Evolutionary conservation across 208 protist genomes (phyloP).

Genomic region (Acanthamoeba triangularis): DNA sequence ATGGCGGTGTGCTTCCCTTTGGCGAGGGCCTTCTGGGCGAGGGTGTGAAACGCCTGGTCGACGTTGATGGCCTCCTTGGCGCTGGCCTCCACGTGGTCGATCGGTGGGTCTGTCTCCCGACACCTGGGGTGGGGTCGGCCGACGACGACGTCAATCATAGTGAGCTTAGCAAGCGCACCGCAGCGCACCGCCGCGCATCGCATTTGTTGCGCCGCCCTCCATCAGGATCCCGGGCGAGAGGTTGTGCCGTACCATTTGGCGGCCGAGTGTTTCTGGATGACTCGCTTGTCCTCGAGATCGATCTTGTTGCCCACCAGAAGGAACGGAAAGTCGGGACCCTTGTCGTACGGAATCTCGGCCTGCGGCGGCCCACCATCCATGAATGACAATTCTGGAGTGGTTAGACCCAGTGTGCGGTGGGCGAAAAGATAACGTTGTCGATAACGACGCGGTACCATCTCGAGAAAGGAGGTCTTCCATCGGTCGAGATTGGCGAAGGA

Average conservation of each 20-base stretch:
- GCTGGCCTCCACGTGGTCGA: slow-evolving; percentile 42
- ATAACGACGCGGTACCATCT: slow-evolving; percentile 9
- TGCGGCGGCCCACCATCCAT: background rate
- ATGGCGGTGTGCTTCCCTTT: background rate
- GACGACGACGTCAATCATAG: too few relatives aligned
- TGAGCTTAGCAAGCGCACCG: too few relatives aligned
- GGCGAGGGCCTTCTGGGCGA: slow-evolving; percentile 22
- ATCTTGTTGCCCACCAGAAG: slow-evolving; percentile 88
- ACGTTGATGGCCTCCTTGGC: slow-evolving; percentile 68
- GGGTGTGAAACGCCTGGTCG: slow-evolving; percentile 25
- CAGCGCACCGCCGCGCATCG: too few relatives aligned
- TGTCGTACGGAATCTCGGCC: slow-evolving; percentile 34
- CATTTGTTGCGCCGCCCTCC: too few relatives aligned
- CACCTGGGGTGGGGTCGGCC: background rate
- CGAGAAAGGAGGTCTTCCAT: slow-evolving; percentile 83
- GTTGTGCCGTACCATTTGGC: background rate
- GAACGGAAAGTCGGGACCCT: slow-evolving; percentile 85
- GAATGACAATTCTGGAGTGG: background rate
- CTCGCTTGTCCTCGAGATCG: slow-evolving; percentile 80
- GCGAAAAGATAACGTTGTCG: background rate
- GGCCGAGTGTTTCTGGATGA: background rate
- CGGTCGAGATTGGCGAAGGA: slow-evolving; percentile 84
- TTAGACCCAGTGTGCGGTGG: background rate
- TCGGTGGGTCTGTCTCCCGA: background rate
- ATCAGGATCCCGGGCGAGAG: background rate